Evolutionary conservation across 176 grass and related monocot species (phyloP).

Genomic region (Oryza punctata): DNA sequence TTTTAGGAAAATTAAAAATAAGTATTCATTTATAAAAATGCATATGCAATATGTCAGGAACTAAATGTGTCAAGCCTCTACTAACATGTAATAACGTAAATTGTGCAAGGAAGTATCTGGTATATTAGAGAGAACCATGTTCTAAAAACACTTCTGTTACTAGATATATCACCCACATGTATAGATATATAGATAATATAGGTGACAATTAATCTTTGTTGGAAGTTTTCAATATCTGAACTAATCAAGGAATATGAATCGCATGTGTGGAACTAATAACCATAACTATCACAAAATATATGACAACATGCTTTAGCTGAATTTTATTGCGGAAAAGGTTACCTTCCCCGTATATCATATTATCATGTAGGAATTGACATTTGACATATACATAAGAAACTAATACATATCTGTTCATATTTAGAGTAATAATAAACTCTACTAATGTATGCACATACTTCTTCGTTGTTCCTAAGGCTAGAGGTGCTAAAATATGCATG

Average conservation of each 20-base stretch:
- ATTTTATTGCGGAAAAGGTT: too few species aligned
- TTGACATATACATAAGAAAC: too few species aligned
- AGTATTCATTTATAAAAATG: not conserved
- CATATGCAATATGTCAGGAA: not conserved
- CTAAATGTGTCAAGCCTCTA: not conserved
- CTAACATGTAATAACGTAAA: not conserved
- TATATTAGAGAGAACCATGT: not conserved
- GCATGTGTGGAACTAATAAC: not conserved
- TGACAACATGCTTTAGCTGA: too few species aligned
- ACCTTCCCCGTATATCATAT: too few species aligned
- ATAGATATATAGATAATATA: not conserved
- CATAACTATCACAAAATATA: conserved; percentile 1
- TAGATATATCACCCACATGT: not conserved
- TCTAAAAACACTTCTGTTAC: not conserved
- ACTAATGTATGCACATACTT: too few species aligned
- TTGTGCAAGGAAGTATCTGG: not conserved
- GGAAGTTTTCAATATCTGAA: not conserved
- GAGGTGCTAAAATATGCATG: too few species aligned
- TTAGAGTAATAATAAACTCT: too few species aligned
- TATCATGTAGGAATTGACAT: too few species aligned
- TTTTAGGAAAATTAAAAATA: too few species aligned
- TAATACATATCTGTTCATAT: too few species aligned
- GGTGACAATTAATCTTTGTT: not conserved
- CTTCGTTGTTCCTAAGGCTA: too few species aligned
- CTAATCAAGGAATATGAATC: not conserved